Conservation (phyloP, 345 rosid genomes). For the Mercurialis annua region DNA sequence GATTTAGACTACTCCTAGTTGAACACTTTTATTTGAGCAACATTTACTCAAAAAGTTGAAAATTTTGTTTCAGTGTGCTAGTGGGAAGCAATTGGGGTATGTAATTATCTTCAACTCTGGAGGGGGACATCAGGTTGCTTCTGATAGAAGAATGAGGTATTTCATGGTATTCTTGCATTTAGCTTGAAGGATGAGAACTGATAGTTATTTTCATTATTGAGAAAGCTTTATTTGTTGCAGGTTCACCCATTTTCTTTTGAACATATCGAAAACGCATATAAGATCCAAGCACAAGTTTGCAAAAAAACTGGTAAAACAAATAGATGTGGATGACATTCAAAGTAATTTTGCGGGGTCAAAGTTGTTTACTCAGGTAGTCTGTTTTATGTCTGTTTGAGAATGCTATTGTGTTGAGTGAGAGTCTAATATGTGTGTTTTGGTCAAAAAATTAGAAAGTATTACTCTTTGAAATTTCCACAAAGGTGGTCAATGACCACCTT, state of each 20-base stretch:
- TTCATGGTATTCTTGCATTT: neutral
- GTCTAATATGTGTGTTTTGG: too few species aligned
- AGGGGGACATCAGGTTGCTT: conserved; percentile 41
- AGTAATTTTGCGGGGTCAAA: conserved; percentile 43
- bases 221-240: conserved; percentile 28
- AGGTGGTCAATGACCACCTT: too few species aligned
- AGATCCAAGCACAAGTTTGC: conserved; percentile 51
- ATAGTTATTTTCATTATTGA: neutral
- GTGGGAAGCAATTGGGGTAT: conserved; percentile 39
- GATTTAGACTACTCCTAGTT: neutral
- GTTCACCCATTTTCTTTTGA: conserved; percentile 39
- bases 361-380: conserved; percentile 47
- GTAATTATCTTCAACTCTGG: conserved; percentile 36
- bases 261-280: conserved; percentile 33
- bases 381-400: neutral
- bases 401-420: too few species aligned
- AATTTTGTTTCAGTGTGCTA: conserved; percentile 34
- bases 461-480: too few species aligned
- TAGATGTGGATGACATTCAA: conserved; percentile 26
- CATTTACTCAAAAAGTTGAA: conserved; percentile 1
- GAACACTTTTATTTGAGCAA: neutral
- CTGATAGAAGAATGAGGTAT: conserved; percentile 42
- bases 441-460: too few species aligned
- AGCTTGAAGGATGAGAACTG: neutral
- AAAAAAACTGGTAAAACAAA: conserved; percentile 39